phyloP scores from a whole-genome alignment of 768 basidiomycete species.

The Russula sp. region DNA sequence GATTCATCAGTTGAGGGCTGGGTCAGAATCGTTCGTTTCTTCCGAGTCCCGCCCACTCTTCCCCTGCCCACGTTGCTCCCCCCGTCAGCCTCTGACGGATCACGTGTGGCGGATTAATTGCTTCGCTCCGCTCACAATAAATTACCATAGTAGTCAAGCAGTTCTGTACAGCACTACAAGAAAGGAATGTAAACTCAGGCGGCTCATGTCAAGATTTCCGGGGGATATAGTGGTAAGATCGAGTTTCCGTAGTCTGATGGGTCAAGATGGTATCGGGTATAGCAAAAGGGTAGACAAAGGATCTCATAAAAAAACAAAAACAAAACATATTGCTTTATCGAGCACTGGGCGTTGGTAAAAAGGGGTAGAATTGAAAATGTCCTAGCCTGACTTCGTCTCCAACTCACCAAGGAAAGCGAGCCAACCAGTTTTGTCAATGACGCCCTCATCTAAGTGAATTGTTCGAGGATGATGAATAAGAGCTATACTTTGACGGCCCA shows the following conservation, averaged over 20 bases:
- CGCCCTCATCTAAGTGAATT: slow-evolving; percentile 64
- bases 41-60: no score
- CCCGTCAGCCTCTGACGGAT: no score
- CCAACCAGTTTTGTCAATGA: slow-evolving; percentile 95
- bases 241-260: neutral
- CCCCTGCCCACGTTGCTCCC: no score
- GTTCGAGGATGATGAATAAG: neutral
- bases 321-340: no score
- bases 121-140: no score
- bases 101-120: no score
- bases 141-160: no score
- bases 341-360: no score
- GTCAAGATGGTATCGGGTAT: neutral
- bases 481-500: neutral
- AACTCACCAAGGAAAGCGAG: slow-evolving; percentile 78
- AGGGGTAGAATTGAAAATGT: neutral
- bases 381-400: slow-evolving; percentile 44
- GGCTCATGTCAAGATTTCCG: neutral
- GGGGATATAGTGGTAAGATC: neutral
- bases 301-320: neutral
- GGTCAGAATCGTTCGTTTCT: no score
- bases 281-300: neutral
- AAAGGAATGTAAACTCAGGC: neutral
- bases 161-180: neutral
- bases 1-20: no score